phyloP scores from a whole-genome alignment of 495 filamentous ascomycete species.

The Monascus purpureus region DNA sequence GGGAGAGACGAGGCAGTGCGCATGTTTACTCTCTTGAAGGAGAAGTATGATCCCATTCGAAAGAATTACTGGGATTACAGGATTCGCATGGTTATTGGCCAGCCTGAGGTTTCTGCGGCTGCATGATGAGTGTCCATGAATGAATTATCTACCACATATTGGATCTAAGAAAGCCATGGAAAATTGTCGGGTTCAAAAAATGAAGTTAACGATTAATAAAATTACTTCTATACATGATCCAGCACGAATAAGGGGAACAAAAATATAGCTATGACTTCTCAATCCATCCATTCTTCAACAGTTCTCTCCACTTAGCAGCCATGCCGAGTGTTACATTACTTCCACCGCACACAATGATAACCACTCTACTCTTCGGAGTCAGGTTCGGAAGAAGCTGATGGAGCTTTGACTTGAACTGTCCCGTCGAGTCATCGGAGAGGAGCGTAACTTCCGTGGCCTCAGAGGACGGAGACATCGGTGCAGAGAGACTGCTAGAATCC shows the following conservation, averaged over 20 bases:
- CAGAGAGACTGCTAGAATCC: no score
- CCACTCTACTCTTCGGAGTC: conserved; percentile 49
- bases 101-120: conserved; percentile 2
- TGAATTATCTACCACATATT: no score
- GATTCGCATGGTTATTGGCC: conserved; percentile 33
- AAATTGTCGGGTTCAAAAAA: no score
- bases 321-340: conserved; percentile 57
- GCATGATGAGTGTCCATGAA: no score
- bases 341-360: conserved; percentile 80
- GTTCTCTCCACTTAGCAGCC: conserved; percentile 46
- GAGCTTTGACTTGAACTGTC: conserved; percentile 35
- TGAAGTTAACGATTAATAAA: neutral
- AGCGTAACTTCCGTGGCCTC: conserved; percentile 1
- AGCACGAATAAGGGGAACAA: no score
- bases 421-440: neutral
- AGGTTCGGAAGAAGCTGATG: conserved; percentile 45
- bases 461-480: conserved; percentile 1
- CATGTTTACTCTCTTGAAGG: conserved; percentile 57
- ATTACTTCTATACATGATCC: no score
- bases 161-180: no score
- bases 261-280: no score
- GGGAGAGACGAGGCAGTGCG: conserved; percentile 18
- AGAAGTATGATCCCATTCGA: conserved; percentile 82
- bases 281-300: conserved; percentile 29
- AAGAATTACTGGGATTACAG: conserved; percentile 87